phyloP scores from a whole-genome alignment of 805 yeast genomes.

The Grigorovia humatica region DNA sequence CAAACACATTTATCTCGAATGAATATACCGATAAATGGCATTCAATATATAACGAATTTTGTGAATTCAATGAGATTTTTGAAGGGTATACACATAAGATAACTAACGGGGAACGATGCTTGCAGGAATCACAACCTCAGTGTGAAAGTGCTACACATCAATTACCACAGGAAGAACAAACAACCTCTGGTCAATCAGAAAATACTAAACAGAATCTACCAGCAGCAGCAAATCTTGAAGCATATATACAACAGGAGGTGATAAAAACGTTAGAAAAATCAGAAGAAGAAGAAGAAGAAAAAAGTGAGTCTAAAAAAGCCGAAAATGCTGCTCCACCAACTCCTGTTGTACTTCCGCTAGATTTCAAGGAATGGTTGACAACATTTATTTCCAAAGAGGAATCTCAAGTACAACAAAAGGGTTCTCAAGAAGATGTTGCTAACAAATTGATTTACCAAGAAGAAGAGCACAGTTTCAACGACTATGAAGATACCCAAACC shows the following conservation, averaged over 20 bases:
- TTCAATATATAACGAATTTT: conserved; percentile 10
- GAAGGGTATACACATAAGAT: background rate
- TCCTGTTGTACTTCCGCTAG: conserved; percentile 6
- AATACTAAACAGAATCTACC: background rate
- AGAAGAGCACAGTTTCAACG: background rate
- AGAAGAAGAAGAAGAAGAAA: background rate
- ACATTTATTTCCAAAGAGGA: conserved; percentile 9
- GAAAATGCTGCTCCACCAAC: conserved; percentile 1
- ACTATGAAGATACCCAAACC: background rate
- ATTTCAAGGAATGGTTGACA: conserved; percentile 12
- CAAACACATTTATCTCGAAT: conserved; percentile 1
- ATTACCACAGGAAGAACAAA: background rate
- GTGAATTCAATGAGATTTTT: conserved; percentile 1
- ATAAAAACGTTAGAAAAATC: background rate
- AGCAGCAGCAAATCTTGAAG: background rate
- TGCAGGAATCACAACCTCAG: background rate
- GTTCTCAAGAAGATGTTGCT: background rate
- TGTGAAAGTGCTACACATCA: background rate
- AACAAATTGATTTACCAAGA: background rate
- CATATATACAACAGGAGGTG: background rate
- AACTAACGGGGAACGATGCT: background rate
- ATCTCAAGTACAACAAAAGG: background rate
- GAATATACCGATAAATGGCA: conserved; percentile 13
- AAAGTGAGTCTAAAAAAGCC: background rate
- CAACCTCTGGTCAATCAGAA: background rate